Conservation (phyloP, 2,329 filamentous ascomycete species). For the Fusarium scirpi region DNA sequence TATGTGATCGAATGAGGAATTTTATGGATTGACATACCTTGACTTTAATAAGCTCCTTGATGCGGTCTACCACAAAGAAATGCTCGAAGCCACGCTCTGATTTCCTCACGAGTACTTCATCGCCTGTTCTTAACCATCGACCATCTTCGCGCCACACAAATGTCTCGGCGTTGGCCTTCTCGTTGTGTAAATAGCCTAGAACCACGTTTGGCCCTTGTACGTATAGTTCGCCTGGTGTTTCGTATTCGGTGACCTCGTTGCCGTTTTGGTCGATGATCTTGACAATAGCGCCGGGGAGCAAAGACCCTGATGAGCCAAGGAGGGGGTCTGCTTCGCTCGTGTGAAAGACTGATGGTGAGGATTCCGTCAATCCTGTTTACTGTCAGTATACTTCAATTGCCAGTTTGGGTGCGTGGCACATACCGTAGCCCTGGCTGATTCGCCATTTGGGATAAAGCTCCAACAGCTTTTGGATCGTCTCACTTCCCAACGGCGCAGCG, state of each 20-base stretch:
- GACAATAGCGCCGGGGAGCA: conserved; percentile 72
- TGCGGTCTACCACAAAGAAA: conserved; percentile 83
- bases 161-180: conserved; percentile 83
- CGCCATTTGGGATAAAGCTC: conserved; percentile 72
- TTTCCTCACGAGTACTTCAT: conserved; percentile 79
- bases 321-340: conserved; percentile 70
- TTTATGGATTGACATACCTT: conserved; percentile 62
- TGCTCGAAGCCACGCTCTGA: conserved; percentile 78
- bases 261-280: conserved; percentile 76
- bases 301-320: conserved; percentile 76
- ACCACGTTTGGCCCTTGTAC: conserved; percentile 82
- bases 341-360: conserved; percentile 72
- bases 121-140: conserved; percentile 84
- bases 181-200: conserved; percentile 88
- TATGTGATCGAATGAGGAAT: fast-evolving
- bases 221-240: conserved; percentile 83
- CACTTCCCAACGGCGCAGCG: conserved; percentile 78
- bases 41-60: conserved; percentile 79
- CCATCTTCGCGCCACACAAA: conserved; percentile 71
- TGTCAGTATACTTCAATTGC: neutral
- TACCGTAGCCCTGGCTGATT: conserved; percentile 79
- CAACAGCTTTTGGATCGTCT: conserved; percentile 74
- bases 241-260: conserved; percentile 73
- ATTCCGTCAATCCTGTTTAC: conserved; percentile 76
- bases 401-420: neutral